These are phyloP conservation scores for Metschnikowia similis DNA, from an alignment of 805 yeast species.

Conservation along the genomic window DNA sequence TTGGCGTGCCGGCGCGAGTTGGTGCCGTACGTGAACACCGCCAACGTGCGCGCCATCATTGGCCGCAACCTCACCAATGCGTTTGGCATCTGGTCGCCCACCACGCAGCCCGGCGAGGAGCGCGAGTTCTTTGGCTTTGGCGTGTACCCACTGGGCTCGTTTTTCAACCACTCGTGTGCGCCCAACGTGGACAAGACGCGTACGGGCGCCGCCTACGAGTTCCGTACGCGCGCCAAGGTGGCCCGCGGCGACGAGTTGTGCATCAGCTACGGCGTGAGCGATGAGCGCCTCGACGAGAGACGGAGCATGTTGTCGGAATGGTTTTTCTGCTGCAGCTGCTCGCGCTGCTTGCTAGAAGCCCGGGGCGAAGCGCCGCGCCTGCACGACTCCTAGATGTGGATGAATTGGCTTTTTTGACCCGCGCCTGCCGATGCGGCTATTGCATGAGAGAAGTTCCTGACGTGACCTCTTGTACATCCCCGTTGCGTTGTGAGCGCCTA, in stretches of 20 bases:
- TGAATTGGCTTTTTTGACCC: no score
- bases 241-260: slow-evolving; percentile 46
- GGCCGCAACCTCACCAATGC: slow-evolving; percentile 66
- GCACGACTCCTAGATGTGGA: no score
- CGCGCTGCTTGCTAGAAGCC: slow-evolving; percentile 31
- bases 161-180: slow-evolving; percentile 61
- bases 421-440: no score
- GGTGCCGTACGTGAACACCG: slow-evolving; percentile 34
- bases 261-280: slow-evolving; percentile 56
- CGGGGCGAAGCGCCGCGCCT: no score
- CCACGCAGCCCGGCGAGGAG: slow-evolving; percentile 36
- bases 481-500: no score
- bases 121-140: slow-evolving; percentile 57
- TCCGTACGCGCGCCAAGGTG: slow-evolving; percentile 40
- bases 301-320: slow-evolving; percentile 44
- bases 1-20: slow-evolving; percentile 33
- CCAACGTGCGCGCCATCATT: slow-evolving; percentile 41
- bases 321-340: slow-evolving; percentile 58
- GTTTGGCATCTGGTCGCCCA: slow-evolving; percentile 61
- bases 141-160: slow-evolving; percentile 60
- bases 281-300: slow-evolving; percentile 39
- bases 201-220: slow-evolving; percentile 32
- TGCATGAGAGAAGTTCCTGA: no score
- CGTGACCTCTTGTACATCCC: no score
- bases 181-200: slow-evolving; percentile 49